Conservation (phyloP, 768 basidiomycete genomes). For the Auriscalpium vulgare region DNA sequence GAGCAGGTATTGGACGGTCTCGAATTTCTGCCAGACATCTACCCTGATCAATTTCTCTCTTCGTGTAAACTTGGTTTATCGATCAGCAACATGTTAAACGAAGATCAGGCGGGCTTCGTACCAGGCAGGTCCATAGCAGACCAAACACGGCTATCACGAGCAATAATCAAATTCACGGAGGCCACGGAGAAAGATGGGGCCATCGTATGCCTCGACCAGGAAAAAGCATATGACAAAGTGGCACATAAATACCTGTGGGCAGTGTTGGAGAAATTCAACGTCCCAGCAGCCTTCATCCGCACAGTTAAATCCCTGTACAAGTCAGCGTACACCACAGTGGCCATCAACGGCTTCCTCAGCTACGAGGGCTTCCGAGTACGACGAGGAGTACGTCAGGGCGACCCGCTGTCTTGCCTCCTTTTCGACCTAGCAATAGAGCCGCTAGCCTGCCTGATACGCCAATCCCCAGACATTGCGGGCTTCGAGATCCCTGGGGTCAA, state of each 20-base stretch:
- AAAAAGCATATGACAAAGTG: constrained; percentile 11
- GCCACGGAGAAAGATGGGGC: background rate
- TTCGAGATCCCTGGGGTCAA: too few species aligned
- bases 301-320: constrained; percentile 1
- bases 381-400: background rate
- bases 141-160: background rate
- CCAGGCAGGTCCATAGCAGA: background rate
- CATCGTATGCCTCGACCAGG: background rate
- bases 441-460: background rate
- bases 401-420: background rate
- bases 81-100: too few species aligned
- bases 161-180: constrained; percentile 1
- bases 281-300: background rate
- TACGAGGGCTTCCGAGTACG: too few species aligned
- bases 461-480: too few species aligned
- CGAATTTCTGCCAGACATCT: too few species aligned
- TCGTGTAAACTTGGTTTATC: too few species aligned
- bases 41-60: too few species aligned
- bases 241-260: constrained; percentile 9
- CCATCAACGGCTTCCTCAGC: background rate
- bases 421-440: background rate
- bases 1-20: too few species aligned
- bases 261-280: background rate
- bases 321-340: background rate
- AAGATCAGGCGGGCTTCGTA: constrained; percentile 7